phyloP scores from a whole-genome alignment of 1,284 basidiomycete genomes.

The Apiotrichum sp. region DNA sequence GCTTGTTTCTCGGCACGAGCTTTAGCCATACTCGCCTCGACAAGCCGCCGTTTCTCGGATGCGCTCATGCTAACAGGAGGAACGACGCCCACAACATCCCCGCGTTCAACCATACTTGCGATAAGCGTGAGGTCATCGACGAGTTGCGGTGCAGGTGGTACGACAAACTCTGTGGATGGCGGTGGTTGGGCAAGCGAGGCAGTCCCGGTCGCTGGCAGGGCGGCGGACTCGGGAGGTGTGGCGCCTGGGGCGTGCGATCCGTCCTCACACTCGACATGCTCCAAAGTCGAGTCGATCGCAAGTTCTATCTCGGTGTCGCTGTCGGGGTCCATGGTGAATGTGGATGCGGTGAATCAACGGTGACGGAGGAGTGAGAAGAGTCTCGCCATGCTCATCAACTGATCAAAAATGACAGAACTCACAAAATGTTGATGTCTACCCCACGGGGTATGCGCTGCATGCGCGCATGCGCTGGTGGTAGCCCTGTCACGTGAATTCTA shows the following conservation, averaged over 20 bases:
- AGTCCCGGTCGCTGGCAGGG: not conserved
- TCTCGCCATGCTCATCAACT: no score
- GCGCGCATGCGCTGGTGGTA: no score
- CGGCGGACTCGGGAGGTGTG: not conserved
- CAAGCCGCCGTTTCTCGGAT: conserved; percentile 31
- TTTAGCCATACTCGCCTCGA: conserved; percentile 28
- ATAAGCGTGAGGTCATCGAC: conserved; percentile 41
- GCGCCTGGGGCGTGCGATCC: not conserved
- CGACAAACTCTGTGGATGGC: conserved; percentile 3
- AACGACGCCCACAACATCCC: conserved; percentile 36
- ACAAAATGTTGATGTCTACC: no score
- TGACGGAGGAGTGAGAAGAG: no score
- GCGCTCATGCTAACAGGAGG: conserved; percentile 29
- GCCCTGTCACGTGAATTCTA: no score
- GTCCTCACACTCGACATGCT: no score
- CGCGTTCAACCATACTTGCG: conserved; percentile 37
- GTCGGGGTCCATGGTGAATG: conserved; percentile 3
- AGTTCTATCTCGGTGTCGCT: conserved; percentile 13
- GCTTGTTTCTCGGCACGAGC: not conserved
- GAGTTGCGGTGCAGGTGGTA: conserved; percentile 18
- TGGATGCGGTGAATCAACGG: no score
- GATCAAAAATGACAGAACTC: no score
- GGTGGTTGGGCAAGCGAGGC: not conserved
- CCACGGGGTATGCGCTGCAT: no score
- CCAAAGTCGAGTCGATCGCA: conserved; percentile 2